These are phyloP conservation scores for Scytalidium sp. DNA, from an alignment of 2,329 filamentous ascomycete species.

Conservation along the genomic window DNA sequence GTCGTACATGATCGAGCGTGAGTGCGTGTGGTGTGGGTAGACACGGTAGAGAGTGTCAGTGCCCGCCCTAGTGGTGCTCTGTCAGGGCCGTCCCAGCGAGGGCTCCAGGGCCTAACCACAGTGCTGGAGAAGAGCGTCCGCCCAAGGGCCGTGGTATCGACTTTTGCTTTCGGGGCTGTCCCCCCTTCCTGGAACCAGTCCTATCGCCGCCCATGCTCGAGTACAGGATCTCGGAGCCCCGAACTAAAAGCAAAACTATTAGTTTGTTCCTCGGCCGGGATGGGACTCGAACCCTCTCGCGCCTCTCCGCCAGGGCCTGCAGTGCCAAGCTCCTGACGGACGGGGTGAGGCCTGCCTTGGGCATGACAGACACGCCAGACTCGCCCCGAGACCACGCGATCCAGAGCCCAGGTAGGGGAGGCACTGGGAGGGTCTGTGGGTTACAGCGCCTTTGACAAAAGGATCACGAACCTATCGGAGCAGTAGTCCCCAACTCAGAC, in stretches of 20 bases:
- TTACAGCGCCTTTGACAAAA: not conserved
- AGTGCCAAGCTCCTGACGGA: too few species aligned
- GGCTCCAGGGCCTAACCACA: not conserved
- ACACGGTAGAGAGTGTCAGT: not conserved
- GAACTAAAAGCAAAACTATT: not conserved
- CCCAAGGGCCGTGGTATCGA: too few species aligned
- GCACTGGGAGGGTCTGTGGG: not conserved
- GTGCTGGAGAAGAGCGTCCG: not conserved
- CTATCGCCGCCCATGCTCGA: not conserved
- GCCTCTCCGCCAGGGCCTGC: too few species aligned
- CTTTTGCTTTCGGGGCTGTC: not conserved
- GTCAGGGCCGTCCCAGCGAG: not conserved
- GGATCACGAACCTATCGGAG: not conserved
- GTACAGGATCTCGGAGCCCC: not conserved
- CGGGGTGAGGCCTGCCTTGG: too few species aligned
- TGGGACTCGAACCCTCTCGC: too few species aligned
- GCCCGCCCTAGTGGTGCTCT: not conserved
- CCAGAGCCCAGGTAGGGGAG: too few species aligned
- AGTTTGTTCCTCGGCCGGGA: too few species aligned
- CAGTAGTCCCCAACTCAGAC: not conserved
- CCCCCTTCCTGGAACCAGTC: not conserved
- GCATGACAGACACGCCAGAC: too few species aligned
- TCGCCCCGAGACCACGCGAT: not conserved
- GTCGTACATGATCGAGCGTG: not conserved
- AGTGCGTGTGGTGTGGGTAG: not conserved